Conservation (phyloP, 768 basidiomycete species). For the Tephrocybe sp. region DNA sequence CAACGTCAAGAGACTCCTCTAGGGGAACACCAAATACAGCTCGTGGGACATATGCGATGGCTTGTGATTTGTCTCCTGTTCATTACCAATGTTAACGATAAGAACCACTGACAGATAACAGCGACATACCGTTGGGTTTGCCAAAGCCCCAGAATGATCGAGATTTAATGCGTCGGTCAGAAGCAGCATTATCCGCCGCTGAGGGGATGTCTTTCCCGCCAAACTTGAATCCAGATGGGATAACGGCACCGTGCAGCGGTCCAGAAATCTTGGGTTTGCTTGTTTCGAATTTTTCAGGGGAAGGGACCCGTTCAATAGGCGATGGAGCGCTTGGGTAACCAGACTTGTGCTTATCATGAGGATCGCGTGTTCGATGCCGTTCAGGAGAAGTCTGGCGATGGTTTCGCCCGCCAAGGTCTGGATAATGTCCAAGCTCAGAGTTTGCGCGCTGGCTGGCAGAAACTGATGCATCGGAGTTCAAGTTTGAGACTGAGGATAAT, state of each 20-base stretch:
- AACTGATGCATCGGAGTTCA: slow-evolving; percentile 24
- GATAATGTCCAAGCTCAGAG: slow-evolving; percentile 81
- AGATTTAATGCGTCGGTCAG: slow-evolving; percentile 84
- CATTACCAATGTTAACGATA: slow-evolving; percentile 1
- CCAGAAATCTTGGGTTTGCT: slow-evolving; percentile 86
- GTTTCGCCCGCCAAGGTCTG: slow-evolving; percentile 47
- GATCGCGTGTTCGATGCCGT: slow-evolving; percentile 46
- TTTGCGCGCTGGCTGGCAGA: slow-evolving; percentile 57
- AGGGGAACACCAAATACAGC: slow-evolving; percentile 89
- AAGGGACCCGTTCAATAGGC: slow-evolving; percentile 47
- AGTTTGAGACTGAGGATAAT: slow-evolving; percentile 57
- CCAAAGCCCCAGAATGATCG: slow-evolving; percentile 94
- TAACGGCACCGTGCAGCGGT: slow-evolving; percentile 79
- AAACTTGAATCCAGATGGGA: slow-evolving; percentile 90
- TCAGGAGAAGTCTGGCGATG: slow-evolving; percentile 53
- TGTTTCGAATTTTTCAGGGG: slow-evolving; percentile 52
- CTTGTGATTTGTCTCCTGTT: slow-evolving; percentile 33
- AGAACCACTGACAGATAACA: not conserved
- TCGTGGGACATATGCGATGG: slow-evolving; percentile 45
- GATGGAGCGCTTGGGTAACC: slow-evolving; percentile 52
- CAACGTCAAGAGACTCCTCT: slow-evolving; percentile 84
- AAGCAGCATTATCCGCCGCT: slow-evolving; percentile 34
- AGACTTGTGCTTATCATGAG: slow-evolving; percentile 56
- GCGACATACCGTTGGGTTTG: slow-evolving; percentile 47
- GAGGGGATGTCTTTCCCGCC: slow-evolving; percentile 65